Evolutionary conservation across 257 asterid species (phyloP).

Genomic region (Rhazya stricta): DNA sequence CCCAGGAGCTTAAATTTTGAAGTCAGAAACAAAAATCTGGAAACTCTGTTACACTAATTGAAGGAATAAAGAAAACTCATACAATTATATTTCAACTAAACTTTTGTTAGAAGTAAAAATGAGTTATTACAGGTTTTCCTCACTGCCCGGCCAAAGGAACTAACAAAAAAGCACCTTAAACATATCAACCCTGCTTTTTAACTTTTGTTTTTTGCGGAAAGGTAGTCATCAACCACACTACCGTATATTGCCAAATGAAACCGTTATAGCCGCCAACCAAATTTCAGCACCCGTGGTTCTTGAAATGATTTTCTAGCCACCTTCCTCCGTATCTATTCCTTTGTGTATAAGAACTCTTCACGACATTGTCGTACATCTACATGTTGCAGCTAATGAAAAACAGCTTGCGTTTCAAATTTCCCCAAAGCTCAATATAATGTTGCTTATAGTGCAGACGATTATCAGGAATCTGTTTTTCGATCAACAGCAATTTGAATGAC

Average conservation of each 20-base stretch:
- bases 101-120: no score
- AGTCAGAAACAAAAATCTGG: no score
- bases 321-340: not conserved
- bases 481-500: slow-evolving; percentile 56
- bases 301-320: not conserved
- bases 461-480: slow-evolving; percentile 52
- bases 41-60: no score
- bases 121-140: not conserved
- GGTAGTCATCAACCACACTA: not conserved
- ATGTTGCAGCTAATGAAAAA: slow-evolving; percentile 9
- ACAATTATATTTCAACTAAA: no score
- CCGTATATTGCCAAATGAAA: not conserved
- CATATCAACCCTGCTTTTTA: no score
- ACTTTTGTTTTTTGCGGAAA: no score
- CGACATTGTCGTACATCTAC: not conserved
- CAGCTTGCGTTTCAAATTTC: not conserved
- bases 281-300: not conserved
- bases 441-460: slow-evolving; percentile 9
- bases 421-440: slow-evolving; percentile 16
- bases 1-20: not conserved
- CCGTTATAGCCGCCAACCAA: not conserved
- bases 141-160: no score
- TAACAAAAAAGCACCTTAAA: no score
- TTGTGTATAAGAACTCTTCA: not conserved
- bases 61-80: not conserved